These are phyloP conservation scores for Lichtheimia corymbifera DNA, from an alignment of 371 early-diverging fungal genomes.

Conservation along the genomic window DNA sequence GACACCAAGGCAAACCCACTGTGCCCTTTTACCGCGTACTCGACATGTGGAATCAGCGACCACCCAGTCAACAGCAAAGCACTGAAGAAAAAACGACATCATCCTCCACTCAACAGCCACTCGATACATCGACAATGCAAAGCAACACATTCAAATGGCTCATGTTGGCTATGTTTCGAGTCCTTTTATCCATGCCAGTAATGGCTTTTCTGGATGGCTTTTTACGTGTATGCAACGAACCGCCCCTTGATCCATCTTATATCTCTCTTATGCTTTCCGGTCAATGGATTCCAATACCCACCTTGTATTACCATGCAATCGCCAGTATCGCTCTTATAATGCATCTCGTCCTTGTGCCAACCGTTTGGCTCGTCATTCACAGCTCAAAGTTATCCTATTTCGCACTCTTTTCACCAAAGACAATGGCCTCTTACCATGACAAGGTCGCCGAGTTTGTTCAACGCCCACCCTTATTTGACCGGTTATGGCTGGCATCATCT, in stretches of 20 bases:
- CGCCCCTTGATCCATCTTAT: conserved; percentile 13
- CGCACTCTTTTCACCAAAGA: conserved; percentile 5
- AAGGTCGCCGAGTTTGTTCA: conserved; percentile 15
- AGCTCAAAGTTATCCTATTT: not conserved
- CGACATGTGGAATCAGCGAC: conserved; percentile 20
- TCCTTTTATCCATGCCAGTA: conserved; percentile 17
- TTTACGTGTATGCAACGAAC: conserved; percentile 24
- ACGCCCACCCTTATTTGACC: conserved; percentile 29
- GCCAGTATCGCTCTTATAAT: conserved; percentile 24
- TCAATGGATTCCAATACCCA: not conserved
- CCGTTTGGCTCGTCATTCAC: conserved; percentile 16
- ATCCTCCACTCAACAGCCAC: not conserved
- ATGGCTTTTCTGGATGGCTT: conserved; percentile 30
- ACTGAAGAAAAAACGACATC: too few relatives aligned
- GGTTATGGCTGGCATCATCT: conserved; percentile 27
- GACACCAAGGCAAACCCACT: conserved; percentile 10
- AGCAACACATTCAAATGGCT: conserved; percentile 11
- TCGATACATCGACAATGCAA: conserved; percentile 5
- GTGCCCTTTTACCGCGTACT: conserved; percentile 9
- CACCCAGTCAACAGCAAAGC: not conserved
- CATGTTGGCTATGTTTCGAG: conserved; percentile 2
- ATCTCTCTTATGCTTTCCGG: not conserved
- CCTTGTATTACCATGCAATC: conserved; percentile 18
- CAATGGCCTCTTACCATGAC: not conserved
- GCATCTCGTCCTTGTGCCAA: conserved; percentile 26